Conservation (phyloP, 2,329 filamentous ascomycete genomes). For the Moelleriella libera region DNA sequence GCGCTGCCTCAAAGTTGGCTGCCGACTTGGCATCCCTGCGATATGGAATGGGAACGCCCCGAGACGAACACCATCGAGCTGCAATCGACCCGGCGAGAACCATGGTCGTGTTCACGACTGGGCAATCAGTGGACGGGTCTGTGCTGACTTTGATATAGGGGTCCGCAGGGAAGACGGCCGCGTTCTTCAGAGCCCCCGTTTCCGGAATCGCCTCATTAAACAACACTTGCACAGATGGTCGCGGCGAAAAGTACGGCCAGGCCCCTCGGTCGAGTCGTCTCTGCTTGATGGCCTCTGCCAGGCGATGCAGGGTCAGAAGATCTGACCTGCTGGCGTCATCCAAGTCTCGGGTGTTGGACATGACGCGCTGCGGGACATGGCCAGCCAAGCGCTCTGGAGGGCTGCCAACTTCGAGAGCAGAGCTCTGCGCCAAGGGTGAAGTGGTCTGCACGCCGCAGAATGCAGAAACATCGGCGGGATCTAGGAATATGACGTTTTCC, state of each 20-base stretch:
- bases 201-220: slow-evolving; percentile 19
- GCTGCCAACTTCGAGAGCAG: slow-evolving; percentile 16
- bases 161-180: slow-evolving; percentile 24
- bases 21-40: slow-evolving; percentile 30
- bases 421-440: slow-evolving; percentile 6
- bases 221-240: slow-evolving; percentile 27
- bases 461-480: slow-evolving; percentile 32
- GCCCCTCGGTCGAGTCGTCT: slow-evolving; percentile 31
- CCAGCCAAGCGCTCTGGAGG: slow-evolving; percentile 5
- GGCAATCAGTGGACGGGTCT: slow-evolving; percentile 15
- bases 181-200: slow-evolving; percentile 2
- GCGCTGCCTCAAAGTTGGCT: slow-evolving; percentile 19
- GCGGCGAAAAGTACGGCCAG: slow-evolving; percentile 30
- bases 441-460: slow-evolving; percentile 23
- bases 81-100: slow-evolving; percentile 46
- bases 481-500: slow-evolving; percentile 42
- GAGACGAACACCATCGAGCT: slow-evolving; percentile 43
- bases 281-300: slow-evolving; percentile 30
- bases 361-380: slow-evolving; percentile 20
- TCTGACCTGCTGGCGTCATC: slow-evolving; percentile 27
- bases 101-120: slow-evolving; percentile 33
- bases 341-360: slow-evolving; percentile 29
- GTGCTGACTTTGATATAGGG: slow-evolving; percentile 31
- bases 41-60: slow-evolving; percentile 45
- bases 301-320: slow-evolving; percentile 29